Percentiles rank a stretch among this genome's conserved stretches.
Conservation (phyloP, 202 grass and related monocot genomes). For the Hordeum pubiflorum region DNA sequence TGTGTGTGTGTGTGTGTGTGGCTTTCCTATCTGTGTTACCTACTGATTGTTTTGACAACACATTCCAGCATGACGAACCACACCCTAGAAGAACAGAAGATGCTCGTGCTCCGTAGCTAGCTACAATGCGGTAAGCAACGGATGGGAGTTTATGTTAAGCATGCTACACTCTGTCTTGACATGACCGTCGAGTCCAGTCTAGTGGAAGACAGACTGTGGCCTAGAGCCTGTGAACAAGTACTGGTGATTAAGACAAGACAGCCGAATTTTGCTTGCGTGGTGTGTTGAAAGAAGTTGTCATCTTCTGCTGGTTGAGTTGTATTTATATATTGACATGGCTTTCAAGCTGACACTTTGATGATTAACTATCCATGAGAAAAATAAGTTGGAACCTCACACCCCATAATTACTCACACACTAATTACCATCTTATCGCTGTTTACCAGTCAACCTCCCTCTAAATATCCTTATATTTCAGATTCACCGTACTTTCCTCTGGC, state of each 20-base stretch:
- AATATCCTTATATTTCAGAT: too few relatives aligned
- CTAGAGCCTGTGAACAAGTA: background rate
- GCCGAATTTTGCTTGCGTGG: background rate
- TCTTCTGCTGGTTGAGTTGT: too few relatives aligned
- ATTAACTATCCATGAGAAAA: too few relatives aligned
- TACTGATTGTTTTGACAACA: constrained; percentile 22
- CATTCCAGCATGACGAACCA: background rate
- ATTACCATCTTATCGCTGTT: too few relatives aligned
- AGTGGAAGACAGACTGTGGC: background rate
- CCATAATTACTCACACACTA: too few relatives aligned
- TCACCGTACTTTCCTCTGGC: too few relatives aligned
- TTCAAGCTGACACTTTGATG: too few relatives aligned
- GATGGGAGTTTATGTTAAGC: background rate
- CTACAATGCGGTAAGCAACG: background rate
- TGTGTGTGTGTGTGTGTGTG: too few relatives aligned
- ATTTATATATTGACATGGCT: too few relatives aligned
- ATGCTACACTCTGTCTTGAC: background rate
- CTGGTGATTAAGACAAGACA: background rate
- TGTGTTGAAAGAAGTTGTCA: too few relatives aligned
- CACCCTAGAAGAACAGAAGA: background rate
- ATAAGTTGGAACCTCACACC: too few relatives aligned
- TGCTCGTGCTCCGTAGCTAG: constrained; percentile 1
- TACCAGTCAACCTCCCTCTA: too few relatives aligned
- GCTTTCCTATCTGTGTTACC: constrained; percentile 26
- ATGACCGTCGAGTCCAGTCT: constrained; percentile 5